Conservation (phyloP, 306 rosid species). For the Cyamopsis tetragonoloba region DNA sequence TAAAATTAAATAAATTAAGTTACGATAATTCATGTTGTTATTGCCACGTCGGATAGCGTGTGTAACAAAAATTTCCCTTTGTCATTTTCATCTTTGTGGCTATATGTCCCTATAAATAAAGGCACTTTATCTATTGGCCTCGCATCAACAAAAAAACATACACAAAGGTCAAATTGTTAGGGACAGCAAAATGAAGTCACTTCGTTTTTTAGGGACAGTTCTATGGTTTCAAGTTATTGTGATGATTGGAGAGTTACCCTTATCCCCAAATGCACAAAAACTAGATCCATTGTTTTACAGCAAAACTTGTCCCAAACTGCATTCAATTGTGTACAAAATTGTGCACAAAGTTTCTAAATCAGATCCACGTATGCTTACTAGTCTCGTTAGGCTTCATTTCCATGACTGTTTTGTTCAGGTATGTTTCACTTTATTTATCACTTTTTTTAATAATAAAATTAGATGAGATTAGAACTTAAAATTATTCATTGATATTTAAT, state of each 20-base stretch:
- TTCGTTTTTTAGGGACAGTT: neutral
- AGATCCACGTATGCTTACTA: constrained; percentile 39
- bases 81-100: neutral
- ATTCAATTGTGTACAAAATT: constrained; percentile 9
- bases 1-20: too few species aligned
- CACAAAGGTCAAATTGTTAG: neutral
- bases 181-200: constrained; percentile 5
- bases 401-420: constrained; percentile 64
- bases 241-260: constrained; percentile 28
- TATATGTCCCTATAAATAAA: constrained; percentile 21
- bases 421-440: too few species aligned
- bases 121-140: neutral
- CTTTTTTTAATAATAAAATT: too few species aligned
- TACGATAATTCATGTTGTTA: too few species aligned
- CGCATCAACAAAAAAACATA: neutral
- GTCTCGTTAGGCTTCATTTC: constrained; percentile 51
- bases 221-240: constrained; percentile 1
- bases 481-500: too few species aligned
- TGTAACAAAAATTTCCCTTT: neutral
- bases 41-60: too few species aligned
- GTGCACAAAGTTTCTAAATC: neutral
- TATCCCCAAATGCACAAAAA: constrained; percentile 24
- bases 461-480: too few species aligned
- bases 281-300: constrained; percentile 32
- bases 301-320: constrained; percentile 27